These are phyloP conservation scores for Onygenales sp. DNA, from an alignment of 2,329 filamentous ascomycete species.

Conservation along the genomic window DNA sequence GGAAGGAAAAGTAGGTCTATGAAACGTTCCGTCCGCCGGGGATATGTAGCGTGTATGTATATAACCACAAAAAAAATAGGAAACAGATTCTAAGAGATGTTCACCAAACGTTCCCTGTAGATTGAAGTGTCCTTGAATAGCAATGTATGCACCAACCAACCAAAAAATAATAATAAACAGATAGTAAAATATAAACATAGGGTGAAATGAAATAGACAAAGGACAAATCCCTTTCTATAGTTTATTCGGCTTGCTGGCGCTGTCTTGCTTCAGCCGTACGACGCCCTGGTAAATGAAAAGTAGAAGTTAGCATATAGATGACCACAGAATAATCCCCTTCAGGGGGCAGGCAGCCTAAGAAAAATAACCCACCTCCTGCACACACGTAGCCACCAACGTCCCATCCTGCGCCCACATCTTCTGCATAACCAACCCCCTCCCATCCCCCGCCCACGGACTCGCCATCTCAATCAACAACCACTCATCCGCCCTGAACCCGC, in stretches of 20 bases:
- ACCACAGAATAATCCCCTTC: background rate
- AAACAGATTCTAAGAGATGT: background rate
- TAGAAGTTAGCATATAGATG: background rate
- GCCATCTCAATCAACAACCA: slow-evolving; percentile 43
- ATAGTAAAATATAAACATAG: background rate
- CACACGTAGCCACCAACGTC: slow-evolving; percentile 39
- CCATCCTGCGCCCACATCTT: slow-evolving; percentile 42
- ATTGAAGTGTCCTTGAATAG: background rate
- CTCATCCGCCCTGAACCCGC: slow-evolving; percentile 40
- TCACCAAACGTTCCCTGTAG: background rate
- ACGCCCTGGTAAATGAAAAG: slow-evolving; percentile 27
- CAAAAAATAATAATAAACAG: background rate
- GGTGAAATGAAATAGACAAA: background rate
- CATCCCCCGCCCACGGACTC: slow-evolving; percentile 43
- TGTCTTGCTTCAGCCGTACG: slow-evolving; percentile 36
- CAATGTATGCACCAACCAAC: background rate
- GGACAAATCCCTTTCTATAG: background rate
- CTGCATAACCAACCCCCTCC: slow-evolving; percentile 39
- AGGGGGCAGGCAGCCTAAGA: background rate
- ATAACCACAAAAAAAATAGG: background rate
- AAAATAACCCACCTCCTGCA: slow-evolving; percentile 36
- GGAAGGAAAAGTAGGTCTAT: background rate
- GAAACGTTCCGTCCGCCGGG: background rate
- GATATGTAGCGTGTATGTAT: background rate
- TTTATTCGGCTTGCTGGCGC: slow-evolving; percentile 9